phyloP scores from a whole-genome alignment of 352 stramenopile genomes.

The Phytophthora europaea region DNA sequence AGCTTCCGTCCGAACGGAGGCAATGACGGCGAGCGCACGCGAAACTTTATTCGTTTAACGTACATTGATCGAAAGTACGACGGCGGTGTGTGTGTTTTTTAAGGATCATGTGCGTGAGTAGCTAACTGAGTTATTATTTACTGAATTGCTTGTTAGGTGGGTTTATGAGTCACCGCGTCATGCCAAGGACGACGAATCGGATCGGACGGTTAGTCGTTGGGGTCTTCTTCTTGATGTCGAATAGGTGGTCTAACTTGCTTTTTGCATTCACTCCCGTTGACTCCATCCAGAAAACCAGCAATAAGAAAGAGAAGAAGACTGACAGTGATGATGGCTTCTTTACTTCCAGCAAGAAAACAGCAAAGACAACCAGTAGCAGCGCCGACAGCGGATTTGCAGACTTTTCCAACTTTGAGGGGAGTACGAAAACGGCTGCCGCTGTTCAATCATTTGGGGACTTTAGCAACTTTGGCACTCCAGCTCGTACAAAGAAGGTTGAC shows the following conservation, averaged over 20 bases:
- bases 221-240: not conserved
- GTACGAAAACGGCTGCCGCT: slow-evolving; percentile 41
- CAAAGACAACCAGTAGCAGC: slow-evolving; percentile 24
- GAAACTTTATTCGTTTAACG: slow-evolving; percentile 91
- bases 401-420: slow-evolving; percentile 77
- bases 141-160: slow-evolving; percentile 53
- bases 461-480: slow-evolving; percentile 53
- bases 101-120: not conserved
- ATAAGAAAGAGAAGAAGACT: slow-evolving; percentile 56
- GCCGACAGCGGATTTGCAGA: slow-evolving; percentile 66
- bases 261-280: slow-evolving; percentile 4
- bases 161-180: slow-evolving; percentile 79
- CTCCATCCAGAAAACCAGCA: slow-evolving; percentile 49
- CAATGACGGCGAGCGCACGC: slow-evolving; percentile 82
- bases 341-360: slow-evolving; percentile 41
- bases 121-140: not conserved
- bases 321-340: slow-evolving; percentile 62
- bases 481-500: slow-evolving; percentile 28
- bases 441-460: slow-evolving; percentile 57
- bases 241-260: not conserved
- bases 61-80: slow-evolving; percentile 90
- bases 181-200: slow-evolving; percentile 52
- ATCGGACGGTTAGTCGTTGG: slow-evolving; percentile 44
- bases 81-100: not conserved
- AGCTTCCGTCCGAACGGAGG: slow-evolving; percentile 80